Conservation (phyloP, 345 rosid genomes). For the Rhizophora mangle region DNA sequence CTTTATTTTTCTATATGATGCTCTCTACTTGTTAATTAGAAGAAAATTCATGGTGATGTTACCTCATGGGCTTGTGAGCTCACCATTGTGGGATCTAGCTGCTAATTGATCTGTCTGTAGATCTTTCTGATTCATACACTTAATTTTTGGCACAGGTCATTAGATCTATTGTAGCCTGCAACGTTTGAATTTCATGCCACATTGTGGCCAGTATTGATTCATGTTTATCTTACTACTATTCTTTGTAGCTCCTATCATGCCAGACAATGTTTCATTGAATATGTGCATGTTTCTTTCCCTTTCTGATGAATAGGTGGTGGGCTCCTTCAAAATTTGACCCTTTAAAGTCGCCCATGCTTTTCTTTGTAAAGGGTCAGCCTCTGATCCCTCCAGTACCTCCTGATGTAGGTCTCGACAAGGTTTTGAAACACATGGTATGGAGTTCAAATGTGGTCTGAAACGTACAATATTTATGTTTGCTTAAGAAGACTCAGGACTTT, state of each 20-base stretch:
- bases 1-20: neutral
- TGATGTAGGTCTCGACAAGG: constrained; percentile 65
- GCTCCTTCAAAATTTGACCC: constrained; percentile 94
- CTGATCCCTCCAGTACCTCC: constrained; percentile 67
- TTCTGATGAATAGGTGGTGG: constrained; percentile 70
- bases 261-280: constrained; percentile 2
- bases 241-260: neutral
- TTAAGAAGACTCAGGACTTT: too few species aligned
- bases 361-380: constrained; percentile 70
- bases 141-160: neutral
- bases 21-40: neutral
- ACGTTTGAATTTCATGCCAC: neutral
- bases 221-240: neutral
- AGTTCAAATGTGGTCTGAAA: neutral
- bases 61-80: neutral
- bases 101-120: neutral
- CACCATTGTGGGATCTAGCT: neutral
- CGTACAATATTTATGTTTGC: neutral
- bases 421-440: constrained; percentile 66
- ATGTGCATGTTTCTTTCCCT: constrained; percentile 11
- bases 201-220: neutral
- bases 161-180: neutral
- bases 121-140: neutral
- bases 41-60: neutral
- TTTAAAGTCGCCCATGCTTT: constrained; percentile 79